Conservation (phyloP, 805 yeast genomes). For the Lachancea mirantina region DNA sequence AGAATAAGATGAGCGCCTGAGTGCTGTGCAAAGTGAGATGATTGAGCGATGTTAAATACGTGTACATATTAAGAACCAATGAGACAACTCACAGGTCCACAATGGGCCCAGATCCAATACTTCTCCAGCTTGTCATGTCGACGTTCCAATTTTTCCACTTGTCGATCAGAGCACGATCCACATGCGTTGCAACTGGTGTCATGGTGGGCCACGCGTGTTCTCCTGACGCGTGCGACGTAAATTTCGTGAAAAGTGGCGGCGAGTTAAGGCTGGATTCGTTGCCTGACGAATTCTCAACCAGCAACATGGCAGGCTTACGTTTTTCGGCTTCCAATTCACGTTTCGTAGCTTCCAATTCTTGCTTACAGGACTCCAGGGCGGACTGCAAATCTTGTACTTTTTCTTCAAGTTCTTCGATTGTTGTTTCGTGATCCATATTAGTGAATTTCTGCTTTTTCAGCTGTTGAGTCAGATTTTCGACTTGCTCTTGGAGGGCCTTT, state of each 20-base stretch:
- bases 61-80: background rate
- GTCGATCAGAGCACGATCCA: slow-evolving; percentile 48
- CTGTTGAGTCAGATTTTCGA: slow-evolving; percentile 33
- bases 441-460: slow-evolving; percentile 29
- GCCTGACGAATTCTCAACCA: too few relatives aligned
- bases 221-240: background rate
- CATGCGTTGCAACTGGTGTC: slow-evolving; percentile 13
- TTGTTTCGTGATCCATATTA: slow-evolving; percentile 30
- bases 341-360: slow-evolving; percentile 23
- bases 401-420: slow-evolving; percentile 32
- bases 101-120: slow-evolving; percentile 57
- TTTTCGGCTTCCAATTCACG: slow-evolving; percentile 11
- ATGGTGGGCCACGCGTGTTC: slow-evolving; percentile 10
- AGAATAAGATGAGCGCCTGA: slow-evolving; percentile 53
- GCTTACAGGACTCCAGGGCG: slow-evolving; percentile 18
- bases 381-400: slow-evolving; percentile 31
- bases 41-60: too few relatives aligned
- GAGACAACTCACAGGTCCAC: slow-evolving; percentile 35
- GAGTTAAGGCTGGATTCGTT: too few relatives aligned
- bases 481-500: slow-evolving; percentile 32
- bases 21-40: slow-evolving; percentile 1
- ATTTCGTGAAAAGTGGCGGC: background rate
- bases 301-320: too few relatives aligned
- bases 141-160: slow-evolving; percentile 82
- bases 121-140: slow-evolving; percentile 80